Base-by-base conservation (phyloP, 192 early-diverging fungal species). In the Umbelopsis vinacea region DNA sequence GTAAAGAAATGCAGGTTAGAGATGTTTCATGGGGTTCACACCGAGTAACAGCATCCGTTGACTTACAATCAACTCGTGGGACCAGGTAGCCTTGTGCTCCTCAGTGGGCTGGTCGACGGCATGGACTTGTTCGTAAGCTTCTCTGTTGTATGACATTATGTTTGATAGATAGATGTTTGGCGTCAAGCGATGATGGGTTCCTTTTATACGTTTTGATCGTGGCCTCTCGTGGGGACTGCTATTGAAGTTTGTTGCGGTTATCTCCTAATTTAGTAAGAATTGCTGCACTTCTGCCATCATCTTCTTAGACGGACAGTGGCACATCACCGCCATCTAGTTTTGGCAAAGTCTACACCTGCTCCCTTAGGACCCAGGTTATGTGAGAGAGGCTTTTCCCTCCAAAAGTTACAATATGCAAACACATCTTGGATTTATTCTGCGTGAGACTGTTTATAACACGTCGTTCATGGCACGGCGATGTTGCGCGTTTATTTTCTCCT, bases 1-100 rank as follows among this genome's bases (percentile, higher is more conserved):
- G 40, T 43, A 21, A 77, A 54, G 38, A 71, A 67, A 68, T 75
- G 73, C 19, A n/a, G 63, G 69, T 52, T 69, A 50, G 76, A 72
- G 46, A 66, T 40, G 7, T 26, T 71, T 3, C 23, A 17, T 6
- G 14, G 0, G 3, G 29, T 29, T 29, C 29, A 29, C 29, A 29
- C 29, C 29, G 29, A 29, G 29, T 29, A 29, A 29, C 29, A 29
- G 29, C 29, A 8, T 38, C 6, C 14, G n/a, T 22, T n/a, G 24
- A 70, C 69, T 40, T 70, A 70, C 69, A n/a, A 63, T 63, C 9
- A 63, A 26, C 33, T 63, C 67, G 52, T 76, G 74, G 45, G 74
- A 67, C 74, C 74, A 76, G 22, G 6, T 33, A 33, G 55, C 43
- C 68, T 66, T 75, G 74, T 70, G 68, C 46, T 72, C 23, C 37